Evolutionary conservation across 768 basidiomycete genomes (phyloP), one percentile per base, ranked within the genome.

Genomic region (Zangia roseola): DNA sequence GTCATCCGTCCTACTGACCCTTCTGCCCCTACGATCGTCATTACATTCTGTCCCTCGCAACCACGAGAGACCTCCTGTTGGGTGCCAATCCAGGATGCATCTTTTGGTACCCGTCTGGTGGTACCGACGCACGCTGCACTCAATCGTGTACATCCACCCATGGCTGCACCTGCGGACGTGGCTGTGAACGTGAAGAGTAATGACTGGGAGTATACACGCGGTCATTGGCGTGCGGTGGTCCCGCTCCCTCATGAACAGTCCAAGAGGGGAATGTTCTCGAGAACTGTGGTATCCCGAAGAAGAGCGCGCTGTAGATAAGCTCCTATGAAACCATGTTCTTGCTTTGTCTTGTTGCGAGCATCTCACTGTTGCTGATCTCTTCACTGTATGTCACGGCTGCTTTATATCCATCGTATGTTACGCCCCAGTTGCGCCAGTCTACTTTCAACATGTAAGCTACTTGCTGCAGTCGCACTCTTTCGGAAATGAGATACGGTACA

Each of bases 41-140:
- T 84, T 21, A 81, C 78, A 1, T 74, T 74, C 5, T 79, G 78
- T 58, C 63, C 69, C 4, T 49, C 69, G 2, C 69, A 72, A 28
- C 55, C 69, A 6, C 71, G 60, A 33, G 74, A 75, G 49, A 64
- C 60, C 5, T 71, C 75, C 2, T 76, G 69, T 39, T 76, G 71
- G 50, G 71, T 80, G 17, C 81, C 82, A 10, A 71, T 70, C 53
- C 82, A 84, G 62, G 76, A 83, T 57, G 67, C 74, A 13, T 76
- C 73, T 5, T 83, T 81, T 57, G 76, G 79, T 30, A 65, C 69
- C 40, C 69, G 69, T 25, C 74, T 83, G 20, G 73, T 75, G 2
- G 75, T 84, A 14, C 82, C 81, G 6, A 65, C 63, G 33, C 69
- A 79, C 53, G 69, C 73, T 3, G 68, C 67, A 21, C 72, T 76